Evolutionary conservation across 1,284 basidiomycete species (phyloP).

Genomic region (Rhodotorula sp.): DNA sequence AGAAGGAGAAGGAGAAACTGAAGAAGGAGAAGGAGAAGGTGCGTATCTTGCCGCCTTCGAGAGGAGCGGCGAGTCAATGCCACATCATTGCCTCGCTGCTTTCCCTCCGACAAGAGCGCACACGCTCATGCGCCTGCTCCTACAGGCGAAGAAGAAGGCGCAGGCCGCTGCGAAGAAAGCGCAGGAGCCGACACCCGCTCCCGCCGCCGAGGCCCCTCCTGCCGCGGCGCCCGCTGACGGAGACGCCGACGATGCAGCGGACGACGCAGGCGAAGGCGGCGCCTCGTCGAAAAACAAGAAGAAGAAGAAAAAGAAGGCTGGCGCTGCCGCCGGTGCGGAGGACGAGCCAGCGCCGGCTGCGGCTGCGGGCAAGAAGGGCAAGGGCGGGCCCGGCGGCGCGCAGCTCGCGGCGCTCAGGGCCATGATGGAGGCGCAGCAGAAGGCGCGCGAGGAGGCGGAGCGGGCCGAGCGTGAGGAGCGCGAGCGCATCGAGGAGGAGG

Average conservation of each 20-base stretch:
- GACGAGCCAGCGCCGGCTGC: conserved; percentile 48
- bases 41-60: conserved; percentile 12
- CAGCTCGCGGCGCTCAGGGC: conserved; percentile 54
- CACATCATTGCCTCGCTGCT: neutral
- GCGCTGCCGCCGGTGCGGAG: conserved; percentile 40
- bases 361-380: conserved; percentile 36
- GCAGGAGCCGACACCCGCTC: conserved; percentile 48
- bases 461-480: conserved; percentile 71
- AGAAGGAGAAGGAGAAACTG: conserved; percentile 89
- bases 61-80: no score
- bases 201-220: conserved; percentile 47
- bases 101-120: neutral
- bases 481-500: conserved; percentile 69
- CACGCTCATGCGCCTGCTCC: neutral
- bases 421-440: conserved; percentile 80
- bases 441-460: conserved; percentile 78
- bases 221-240: conserved; percentile 53
- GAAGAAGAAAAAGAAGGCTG: conserved; percentile 47
- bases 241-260: conserved; percentile 62
- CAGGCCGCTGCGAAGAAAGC: conserved; percentile 84
- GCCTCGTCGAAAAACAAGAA: conserved; percentile 47
- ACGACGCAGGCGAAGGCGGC: conserved; percentile 56
- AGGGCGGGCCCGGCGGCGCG: conserved; percentile 27
- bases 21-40: conserved; percentile 96
- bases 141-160: conserved; percentile 89